Base-by-base conservation (phyloP, 1,284 basidiomycete species). In the Ganoderma leucocontextum region DNA sequence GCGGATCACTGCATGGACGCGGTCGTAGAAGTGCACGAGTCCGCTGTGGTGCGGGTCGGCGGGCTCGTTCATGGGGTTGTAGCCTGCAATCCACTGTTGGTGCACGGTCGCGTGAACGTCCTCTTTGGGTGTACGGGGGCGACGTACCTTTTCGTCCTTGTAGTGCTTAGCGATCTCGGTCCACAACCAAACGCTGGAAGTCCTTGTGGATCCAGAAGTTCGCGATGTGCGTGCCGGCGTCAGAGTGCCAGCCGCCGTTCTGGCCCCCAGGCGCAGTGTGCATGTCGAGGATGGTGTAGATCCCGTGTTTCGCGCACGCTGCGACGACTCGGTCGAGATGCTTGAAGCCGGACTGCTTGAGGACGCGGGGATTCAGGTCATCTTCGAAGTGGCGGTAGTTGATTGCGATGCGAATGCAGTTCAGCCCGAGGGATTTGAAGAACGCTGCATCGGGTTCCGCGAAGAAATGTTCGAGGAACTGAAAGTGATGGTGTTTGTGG, bases 401-500 rank as follows among this genome's bases (percentile, higher is more conserved):
- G 77, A 92, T 85, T 7, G 90, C 83, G 60, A 91, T 80, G 22
- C 92, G 87, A 62, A 93, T 89, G 74, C 90, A 92, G 79, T 93
- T 94, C 69, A 94, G 78, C 0, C 91, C 90, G 5, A 93, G 84
- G 25, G 83, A 86, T 74, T 87, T 87, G 81, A 91, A 92, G 82
- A 91, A 92, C 62, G 82, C 81, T 19, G 91, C 91, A 76, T 94
- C 92, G 22, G 83, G 82, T 33, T 90, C 90, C 33, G 83, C 82
- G 80, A 93, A 94, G 82, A 94, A 93, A 79, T 92, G 86, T 74
- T 92, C 88, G n/a, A 93, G 81, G 79, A 92, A 92, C 91, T 92
- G 66, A 15, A 10, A 88, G 88, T 25, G 88, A 89, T 0, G 88
- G 87, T 0, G 47, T 25, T 10, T 25, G 22, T 4, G 22, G 47